Percentiles rank a stretch among this genome's conserved stretches.
These are phyloP conservation scores for Candida awuae DNA, from an alignment of 805 yeast genomes.

Conservation along the genomic window DNA sequence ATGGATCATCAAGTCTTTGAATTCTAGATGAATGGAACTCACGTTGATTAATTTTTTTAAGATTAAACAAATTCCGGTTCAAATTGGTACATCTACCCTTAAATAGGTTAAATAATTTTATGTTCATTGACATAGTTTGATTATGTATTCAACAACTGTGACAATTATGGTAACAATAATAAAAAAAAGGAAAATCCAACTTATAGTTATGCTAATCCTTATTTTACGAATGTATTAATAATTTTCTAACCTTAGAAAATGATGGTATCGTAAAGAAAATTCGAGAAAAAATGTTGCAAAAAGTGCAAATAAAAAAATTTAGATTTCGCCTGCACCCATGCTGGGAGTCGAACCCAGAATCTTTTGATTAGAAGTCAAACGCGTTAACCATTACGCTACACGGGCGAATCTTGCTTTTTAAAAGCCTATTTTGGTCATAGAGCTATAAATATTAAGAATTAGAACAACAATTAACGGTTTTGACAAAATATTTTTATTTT, in stretches of 20 bases:
- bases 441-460: background rate
- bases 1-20: constrained; percentile 57
- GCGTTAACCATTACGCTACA: constrained; percentile 63
- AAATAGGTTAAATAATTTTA: background rate
- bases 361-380: constrained; percentile 61
- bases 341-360: constrained; percentile 58
- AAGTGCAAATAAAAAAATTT: constrained; percentile 1
- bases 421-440: background rate
- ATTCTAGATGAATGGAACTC: constrained; percentile 37
- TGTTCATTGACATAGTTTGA: constrained; percentile 1
- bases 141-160: background rate
- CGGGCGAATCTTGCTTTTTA: constrained; percentile 29
- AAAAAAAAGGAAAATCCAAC: background rate
- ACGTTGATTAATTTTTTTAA: constrained; percentile 2
- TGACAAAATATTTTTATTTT: no score
- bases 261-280: background rate
- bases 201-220: background rate
- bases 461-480: background rate
- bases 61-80: background rate
- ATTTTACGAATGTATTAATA: no score
- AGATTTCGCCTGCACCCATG: constrained; percentile 29
- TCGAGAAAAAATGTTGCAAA: background rate
- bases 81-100: background rate
- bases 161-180: background rate
- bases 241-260: no score